phyloP scores from a whole-genome alignment of 2,329 filamentous ascomycete genomes.

The Neofusicoccum cordaticola region DNA sequence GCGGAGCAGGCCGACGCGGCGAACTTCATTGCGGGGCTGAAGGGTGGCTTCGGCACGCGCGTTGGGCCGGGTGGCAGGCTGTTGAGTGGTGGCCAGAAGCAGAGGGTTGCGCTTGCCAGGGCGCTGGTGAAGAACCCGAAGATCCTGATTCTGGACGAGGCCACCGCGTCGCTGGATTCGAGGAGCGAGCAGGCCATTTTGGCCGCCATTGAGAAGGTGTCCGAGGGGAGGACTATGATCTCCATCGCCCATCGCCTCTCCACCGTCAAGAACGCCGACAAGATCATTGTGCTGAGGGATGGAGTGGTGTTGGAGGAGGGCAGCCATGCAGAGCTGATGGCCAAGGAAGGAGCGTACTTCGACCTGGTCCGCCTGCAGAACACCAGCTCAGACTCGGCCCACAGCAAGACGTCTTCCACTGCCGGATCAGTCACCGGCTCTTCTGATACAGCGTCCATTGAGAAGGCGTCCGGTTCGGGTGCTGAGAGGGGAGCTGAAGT shows the following conservation, averaged over 20 bases:
- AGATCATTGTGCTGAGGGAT: constrained; percentile 40
- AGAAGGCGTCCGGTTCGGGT: constrained; percentile 22
- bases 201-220: constrained; percentile 33
- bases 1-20: constrained; percentile 59
- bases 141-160: constrained; percentile 61
- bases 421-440: constrained; percentile 16
- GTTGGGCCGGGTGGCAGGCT: constrained; percentile 56
- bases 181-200: constrained; percentile 57
- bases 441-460: constrained; percentile 17
- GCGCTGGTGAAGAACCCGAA: constrained; percentile 55
- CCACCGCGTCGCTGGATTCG: constrained; percentile 60
- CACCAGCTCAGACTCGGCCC: constrained; percentile 24
- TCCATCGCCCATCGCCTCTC: constrained; percentile 40
- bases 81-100: constrained; percentile 58
- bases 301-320: constrained; percentile 38
- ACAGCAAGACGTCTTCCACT: not conserved
- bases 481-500: constrained; percentile 19
- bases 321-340: constrained; percentile 33
- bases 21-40: constrained; percentile 53
- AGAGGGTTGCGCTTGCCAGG: constrained; percentile 58
- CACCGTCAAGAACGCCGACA: constrained; percentile 35
- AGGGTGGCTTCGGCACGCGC: constrained; percentile 47
- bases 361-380: constrained; percentile 49
- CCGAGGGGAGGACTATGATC: constrained; percentile 35
- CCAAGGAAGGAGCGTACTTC: constrained; percentile 43